These are phyloP conservation scores for Gossypium ekmanianum DNA, from an alignment of 345 rosid species.

Conservation along the genomic window DNA sequence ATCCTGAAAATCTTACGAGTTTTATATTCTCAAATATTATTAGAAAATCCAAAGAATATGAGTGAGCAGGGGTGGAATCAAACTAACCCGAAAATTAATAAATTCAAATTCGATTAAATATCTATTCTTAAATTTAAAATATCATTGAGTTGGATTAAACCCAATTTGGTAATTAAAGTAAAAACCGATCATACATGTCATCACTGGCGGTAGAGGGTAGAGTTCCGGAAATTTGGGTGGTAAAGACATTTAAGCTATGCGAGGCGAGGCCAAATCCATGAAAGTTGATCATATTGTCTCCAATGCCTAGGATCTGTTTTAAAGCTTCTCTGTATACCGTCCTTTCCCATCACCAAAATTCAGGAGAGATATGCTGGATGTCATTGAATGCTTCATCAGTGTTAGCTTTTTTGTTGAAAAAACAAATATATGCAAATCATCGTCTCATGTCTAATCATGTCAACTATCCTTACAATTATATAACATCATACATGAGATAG, in stretches of 20 bases:
- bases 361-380: neutral
- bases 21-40: too few species aligned
- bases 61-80: too few species aligned
- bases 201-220: neutral
- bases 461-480: neutral
- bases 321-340: neutral
- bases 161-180: neutral
- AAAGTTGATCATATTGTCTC: neutral
- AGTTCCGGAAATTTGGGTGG: neutral
- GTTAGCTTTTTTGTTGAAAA: neutral
- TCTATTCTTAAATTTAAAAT: too few species aligned
- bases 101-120: too few species aligned
- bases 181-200: neutral
- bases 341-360: neutral
- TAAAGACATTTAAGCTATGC: neutral
- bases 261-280: neutral
- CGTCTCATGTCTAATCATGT: conserved; percentile 6
- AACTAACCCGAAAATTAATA: too few species aligned
- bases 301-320: conserved; percentile 1
- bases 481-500: too few species aligned
- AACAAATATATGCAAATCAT: conserved; percentile 7
- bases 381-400: neutral
- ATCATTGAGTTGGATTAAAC: neutral
- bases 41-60: too few species aligned
- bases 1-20: too few species aligned